Evolutionary conservation across 139 green algal genomes (phyloP).

Genomic region (Parachlorella kessleri): DNA sequence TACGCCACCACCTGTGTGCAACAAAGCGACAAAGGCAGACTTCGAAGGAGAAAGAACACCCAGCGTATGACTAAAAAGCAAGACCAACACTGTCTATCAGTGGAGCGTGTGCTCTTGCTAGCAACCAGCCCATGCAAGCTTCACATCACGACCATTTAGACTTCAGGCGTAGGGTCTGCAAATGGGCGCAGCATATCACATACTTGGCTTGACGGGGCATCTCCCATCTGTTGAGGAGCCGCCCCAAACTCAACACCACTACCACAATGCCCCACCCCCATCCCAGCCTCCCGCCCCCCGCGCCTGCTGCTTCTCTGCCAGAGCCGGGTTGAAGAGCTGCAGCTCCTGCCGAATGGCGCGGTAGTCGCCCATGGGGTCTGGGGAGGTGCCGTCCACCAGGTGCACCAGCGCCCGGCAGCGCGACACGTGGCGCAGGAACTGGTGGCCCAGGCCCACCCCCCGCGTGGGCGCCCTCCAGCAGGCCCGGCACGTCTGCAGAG

Average conservation of each 20-base stretch:
- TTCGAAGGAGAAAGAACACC: background rate
- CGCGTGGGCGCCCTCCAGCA: slow-evolving; percentile 94
- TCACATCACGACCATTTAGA: too few species aligned
- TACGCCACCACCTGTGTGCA: slow-evolving; percentile 69
- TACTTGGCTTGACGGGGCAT: too few species aligned
- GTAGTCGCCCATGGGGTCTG: slow-evolving; percentile 93
- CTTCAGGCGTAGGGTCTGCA: too few species aligned
- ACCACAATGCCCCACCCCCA: background rate
- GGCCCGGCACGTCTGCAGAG: slow-evolving; percentile 85
- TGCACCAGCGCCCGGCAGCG: slow-evolving; percentile 86
- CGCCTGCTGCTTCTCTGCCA: slow-evolving; percentile 87
- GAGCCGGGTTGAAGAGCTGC: slow-evolving; percentile 87
- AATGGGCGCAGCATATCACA: too few species aligned
- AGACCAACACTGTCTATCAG: too few species aligned
- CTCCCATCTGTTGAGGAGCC: too few species aligned
- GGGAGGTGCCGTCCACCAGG: slow-evolving; percentile 90
- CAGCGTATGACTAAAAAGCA: too few species aligned
- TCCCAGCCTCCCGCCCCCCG: background rate
- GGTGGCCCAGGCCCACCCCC: slow-evolving; percentile 90
- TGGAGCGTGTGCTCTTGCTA: too few species aligned
- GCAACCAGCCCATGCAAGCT: too few species aligned
- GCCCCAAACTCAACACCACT: too few species aligned
- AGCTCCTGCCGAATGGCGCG: slow-evolving; percentile 87
- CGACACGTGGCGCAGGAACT: slow-evolving; percentile 89
- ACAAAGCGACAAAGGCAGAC: background rate